Percentiles rank a stretch among this genome's conserved stretches.
Conservation (phyloP, 1,284 basidiomycete species). For the Rhizoctonia solani region DNA sequence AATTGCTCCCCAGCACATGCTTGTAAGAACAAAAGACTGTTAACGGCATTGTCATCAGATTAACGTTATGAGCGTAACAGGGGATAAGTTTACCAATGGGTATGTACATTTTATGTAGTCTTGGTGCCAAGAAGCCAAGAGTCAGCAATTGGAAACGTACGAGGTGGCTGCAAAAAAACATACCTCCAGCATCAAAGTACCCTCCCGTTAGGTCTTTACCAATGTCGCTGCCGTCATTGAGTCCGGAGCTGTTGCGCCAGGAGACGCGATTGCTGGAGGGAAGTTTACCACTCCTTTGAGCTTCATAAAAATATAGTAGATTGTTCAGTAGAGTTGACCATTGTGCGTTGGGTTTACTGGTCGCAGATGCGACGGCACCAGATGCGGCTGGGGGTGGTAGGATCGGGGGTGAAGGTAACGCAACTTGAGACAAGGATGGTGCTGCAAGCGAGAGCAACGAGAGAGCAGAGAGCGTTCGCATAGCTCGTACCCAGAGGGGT, state of each 20-base stretch:
- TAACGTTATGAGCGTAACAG: constrained; percentile 4
- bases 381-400: constrained; percentile 64
- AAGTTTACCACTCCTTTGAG: constrained; percentile 80
- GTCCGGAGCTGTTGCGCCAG: constrained; percentile 83
- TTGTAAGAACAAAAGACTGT: constrained; percentile 78
- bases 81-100: constrained; percentile 59
- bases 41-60: constrained; percentile 38
- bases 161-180: background rate
- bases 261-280: constrained; percentile 70
- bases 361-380: constrained; percentile 57
- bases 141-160: background rate
- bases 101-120: constrained; percentile 88
- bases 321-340: constrained; percentile 82
- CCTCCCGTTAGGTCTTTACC: constrained; percentile 80
- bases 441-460: background rate
- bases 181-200: constrained; percentile 89
- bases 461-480: constrained; percentile 9
- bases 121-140: constrained; percentile 42
- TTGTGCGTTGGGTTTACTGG: constrained; percentile 65
- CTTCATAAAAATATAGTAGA: constrained; percentile 88
- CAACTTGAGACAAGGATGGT: constrained; percentile 52
- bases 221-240: constrained; percentile 76
- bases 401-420: constrained; percentile 64
- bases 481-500: background rate
- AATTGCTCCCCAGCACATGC: constrained; percentile 84